Evolutionary conservation across 108 stramenopile species (phyloP), one percentile per base, ranked within the genome.

Genomic region (Aurantiochytrium sp.): DNA sequence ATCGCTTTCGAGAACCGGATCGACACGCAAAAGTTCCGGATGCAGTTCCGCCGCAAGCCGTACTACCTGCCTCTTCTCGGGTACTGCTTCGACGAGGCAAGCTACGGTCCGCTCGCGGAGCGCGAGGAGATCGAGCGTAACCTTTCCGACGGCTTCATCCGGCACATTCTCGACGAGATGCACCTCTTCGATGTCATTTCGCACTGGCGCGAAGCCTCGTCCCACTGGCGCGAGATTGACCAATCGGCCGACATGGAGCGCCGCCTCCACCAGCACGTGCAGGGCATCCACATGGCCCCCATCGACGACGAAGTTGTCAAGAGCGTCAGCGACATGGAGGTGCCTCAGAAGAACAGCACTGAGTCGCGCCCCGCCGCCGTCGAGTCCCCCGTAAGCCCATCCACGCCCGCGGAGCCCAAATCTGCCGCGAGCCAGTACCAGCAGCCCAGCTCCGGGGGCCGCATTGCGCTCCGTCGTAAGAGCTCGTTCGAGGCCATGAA

Each of bases 21-120:
- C 73, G 73, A 15, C 27, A 81, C 73, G 21, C 73, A 81, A 30
- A 81, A 81, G n/a, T 81, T 81, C 73, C 39, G 45, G 12, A 41
- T 48, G 42, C 45, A 48, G 42, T 41, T 48, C 45, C 45, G 42
- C 45, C 42, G 73, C 0, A 48, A 81, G n/a, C 73, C 73, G 21
- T 81, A 22, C 73, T 81, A 81, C 73, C 39, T 81, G 0, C 73
- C 73, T 42, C 39, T 81, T 6, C 45, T 81, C 1, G 73, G 73
- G 10, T 81, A 81, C 73, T 81, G 42, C 27, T 81, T 81, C 73
- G 73, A 81, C 30, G 59, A 65, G 15, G 21, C 53, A 21, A 65
- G 24, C 59, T 81, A 48, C 30, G 73, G 36, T 8, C 42, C 73
- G 39, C 42, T 48, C n/a, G 73, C n/a, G 27, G 45, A 81, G 39